phyloP scores from a whole-genome alignment of 1,284 basidiomycete genomes.

The Cryptococcus sp. region DNA sequence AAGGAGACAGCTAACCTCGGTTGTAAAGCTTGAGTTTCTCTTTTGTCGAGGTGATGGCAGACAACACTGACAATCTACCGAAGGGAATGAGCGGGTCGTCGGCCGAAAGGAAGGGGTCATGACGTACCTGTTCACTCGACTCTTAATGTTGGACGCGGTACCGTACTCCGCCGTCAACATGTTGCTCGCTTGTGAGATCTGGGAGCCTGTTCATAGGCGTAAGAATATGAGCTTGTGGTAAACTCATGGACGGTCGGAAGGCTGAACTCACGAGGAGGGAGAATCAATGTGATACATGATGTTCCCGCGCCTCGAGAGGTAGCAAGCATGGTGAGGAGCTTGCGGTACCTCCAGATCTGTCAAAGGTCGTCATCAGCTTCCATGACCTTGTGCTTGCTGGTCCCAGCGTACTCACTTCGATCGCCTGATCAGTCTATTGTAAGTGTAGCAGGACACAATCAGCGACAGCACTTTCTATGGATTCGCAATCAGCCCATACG shows the following conservation, averaged over 20 bases:
- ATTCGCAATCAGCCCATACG: neutral
- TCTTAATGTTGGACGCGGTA: conserved; percentile 98
- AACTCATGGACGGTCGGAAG: neutral
- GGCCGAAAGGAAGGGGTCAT: neutral
- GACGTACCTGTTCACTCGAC: conserved; percentile 82
- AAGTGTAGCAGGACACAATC: conserved; percentile 5
- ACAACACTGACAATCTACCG: conserved; percentile 80
- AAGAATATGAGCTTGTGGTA: conserved; percentile 7
- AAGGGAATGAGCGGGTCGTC: conserved; percentile 1
- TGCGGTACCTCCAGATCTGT: conserved; percentile 86
- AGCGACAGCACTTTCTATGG: neutral
- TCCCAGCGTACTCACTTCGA: conserved; percentile 34
- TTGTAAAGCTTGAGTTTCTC: conserved; percentile 96
- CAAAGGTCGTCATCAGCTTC: conserved; percentile 3
- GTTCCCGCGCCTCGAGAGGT: conserved; percentile 93
- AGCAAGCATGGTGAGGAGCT: conserved; percentile 94
- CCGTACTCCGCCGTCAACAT: conserved; percentile 99
- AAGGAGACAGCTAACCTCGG: conserved; percentile 51
- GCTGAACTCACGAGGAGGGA: conserved; percentile 74
- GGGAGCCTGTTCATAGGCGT: conserved; percentile 61
- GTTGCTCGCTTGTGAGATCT: conserved; percentile 88
- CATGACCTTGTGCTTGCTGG: neutral
- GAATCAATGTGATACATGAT: conserved; percentile 98
- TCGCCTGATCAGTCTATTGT: conserved; percentile 48
- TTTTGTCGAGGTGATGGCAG: conserved; percentile 99